Evolutionary conservation across 495 filamentous ascomycete genomes (phyloP), one percentile per base, ranked within the genome.

Genomic region (Neurospora sp.): DNA sequence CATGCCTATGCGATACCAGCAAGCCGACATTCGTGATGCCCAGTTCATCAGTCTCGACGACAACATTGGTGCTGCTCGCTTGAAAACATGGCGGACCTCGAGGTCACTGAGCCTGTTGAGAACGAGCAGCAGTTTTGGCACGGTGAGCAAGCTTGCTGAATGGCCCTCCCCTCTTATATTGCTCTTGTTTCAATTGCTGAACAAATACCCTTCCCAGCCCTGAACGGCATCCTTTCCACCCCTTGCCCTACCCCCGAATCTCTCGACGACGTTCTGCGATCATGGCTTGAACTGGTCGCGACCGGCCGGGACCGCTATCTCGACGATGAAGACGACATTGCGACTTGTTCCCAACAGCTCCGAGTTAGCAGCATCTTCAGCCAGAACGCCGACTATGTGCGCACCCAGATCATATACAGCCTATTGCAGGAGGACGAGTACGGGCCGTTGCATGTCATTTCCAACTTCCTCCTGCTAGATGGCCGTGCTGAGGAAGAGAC

Each of bases 61-160:
- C 40, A 71, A 37, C 69, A 54, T 71, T 69, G 74, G 60, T 73
- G 73, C 73, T 70, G 76, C 75, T 77, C 74, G 76, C 73, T 70
- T 80, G 76, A 81, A 74, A 80, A 73, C 77, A 88, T 87, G 86
- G 83, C 85, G 75, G 91, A 92, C 75, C 85, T 88, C 76, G 91
- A 93, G 82, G 88, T 88, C 76, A 88, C 86, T 77, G 90, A 88
- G 80, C 85, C 84, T 77, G 85, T 93, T 80, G 93, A 97, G 82
- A 91, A 89, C 83, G 94, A 95, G 85, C 88, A 94, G 80, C 92
- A 97, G 83, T 96, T 98, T 84, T 98, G 96, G 96, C 85, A 90
- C 83, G 92, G 95, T 97, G 79, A 80, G 90, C 84, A 42, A 35
- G 27, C 42, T 49, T 18, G 14, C 69, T n/a, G 12, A 23, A 23